Conservation (phyloP, 805 yeast genomes). For the Pichia gijzeniarum region DNA sequence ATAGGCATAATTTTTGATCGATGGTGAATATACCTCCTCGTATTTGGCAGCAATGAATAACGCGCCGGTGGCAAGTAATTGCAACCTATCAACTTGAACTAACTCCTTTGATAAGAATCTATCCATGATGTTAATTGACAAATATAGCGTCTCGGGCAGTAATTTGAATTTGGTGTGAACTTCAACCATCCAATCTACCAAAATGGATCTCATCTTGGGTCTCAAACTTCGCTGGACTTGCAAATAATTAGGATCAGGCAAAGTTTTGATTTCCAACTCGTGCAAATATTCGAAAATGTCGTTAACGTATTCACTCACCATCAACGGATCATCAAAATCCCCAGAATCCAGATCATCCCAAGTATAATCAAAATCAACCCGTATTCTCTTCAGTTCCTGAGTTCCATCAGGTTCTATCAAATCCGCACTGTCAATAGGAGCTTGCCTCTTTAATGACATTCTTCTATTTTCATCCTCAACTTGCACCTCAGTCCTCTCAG, state of each 20-base stretch:
- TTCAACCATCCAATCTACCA: slow-evolving; percentile 92
- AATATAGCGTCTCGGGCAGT: slow-evolving; percentile 76
- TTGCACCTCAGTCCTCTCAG: slow-evolving; percentile 24
- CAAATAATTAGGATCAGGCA: slow-evolving; percentile 68
- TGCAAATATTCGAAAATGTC: slow-evolving; percentile 81
- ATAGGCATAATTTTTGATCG: slow-evolving; percentile 77
- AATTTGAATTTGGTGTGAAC: slow-evolving; percentile 80
- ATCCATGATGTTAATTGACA: slow-evolving; percentile 84
- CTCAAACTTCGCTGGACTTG: slow-evolving; percentile 58
- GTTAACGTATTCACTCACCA: slow-evolving; percentile 89
- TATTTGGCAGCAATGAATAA: slow-evolving; percentile 87
- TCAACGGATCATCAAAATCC: slow-evolving; percentile 66
- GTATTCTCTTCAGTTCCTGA: slow-evolving; percentile 28
- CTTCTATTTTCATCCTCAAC: slow-evolving; percentile 27
- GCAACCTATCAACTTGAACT: slow-evolving; percentile 73
- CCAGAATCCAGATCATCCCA: slow-evolving; percentile 75
- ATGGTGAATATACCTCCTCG: slow-evolving; percentile 87
- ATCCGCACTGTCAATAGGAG: slow-evolving; percentile 45
- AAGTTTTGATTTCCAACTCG: slow-evolving; percentile 61
- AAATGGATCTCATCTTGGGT: slow-evolving; percentile 77
- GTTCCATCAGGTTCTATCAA: slow-evolving; percentile 22
- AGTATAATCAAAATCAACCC: slow-evolving; percentile 31
- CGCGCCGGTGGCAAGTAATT: slow-evolving; percentile 79
- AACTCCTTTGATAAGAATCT: slow-evolving; percentile 70
- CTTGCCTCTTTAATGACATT: slow-evolving; percentile 42